phyloP scores from a whole-genome alignment of 257 asterid genomes.

The Gentiana macrophylla region DNA sequence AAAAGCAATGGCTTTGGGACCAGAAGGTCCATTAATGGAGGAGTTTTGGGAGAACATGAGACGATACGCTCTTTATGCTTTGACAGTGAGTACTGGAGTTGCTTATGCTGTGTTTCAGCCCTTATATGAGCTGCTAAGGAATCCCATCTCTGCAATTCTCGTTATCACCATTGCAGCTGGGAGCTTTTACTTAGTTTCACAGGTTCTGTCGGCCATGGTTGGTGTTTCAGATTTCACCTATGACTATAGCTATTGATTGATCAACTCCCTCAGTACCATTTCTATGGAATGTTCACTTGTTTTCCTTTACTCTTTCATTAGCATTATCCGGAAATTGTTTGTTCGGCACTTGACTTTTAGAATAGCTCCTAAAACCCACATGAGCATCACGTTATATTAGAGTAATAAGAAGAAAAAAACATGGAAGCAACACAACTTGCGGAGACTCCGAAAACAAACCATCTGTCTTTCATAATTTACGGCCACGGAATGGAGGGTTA shows the following conservation, averaged over 20 bases:
- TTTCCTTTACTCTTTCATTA: too few relatives aligned
- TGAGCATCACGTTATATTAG: too few relatives aligned
- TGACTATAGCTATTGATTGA: slow-evolving; percentile 42
- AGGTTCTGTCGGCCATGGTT: slow-evolving; percentile 88
- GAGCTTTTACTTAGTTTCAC: slow-evolving; percentile 47
- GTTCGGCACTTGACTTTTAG: too few relatives aligned
- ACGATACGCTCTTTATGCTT: slow-evolving; percentile 64
- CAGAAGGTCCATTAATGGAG: slow-evolving; percentile 89
- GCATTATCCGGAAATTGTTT: too few relatives aligned
- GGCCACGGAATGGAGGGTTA: too few relatives aligned
- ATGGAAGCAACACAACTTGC: too few relatives aligned
- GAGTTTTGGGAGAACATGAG: slow-evolving; percentile 99
- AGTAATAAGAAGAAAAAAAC: too few relatives aligned
- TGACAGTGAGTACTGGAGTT: slow-evolving; percentile 91
- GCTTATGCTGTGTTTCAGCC: slow-evolving; percentile 56
- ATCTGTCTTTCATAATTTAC: too few relatives aligned
- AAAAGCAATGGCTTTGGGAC: slow-evolving; percentile 75
- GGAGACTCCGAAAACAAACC: too few relatives aligned
- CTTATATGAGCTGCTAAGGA: slow-evolving; percentile 55
- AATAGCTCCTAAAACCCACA: too few relatives aligned
- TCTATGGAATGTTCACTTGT: too few relatives aligned
- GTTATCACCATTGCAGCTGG: slow-evolving; percentile 53
- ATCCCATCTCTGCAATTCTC: slow-evolving; percentile 75
- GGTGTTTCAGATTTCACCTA: slow-evolving; percentile 77
- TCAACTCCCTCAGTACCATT: too few relatives aligned